Base-by-base conservation (phyloP, 805 yeast species). In the Jamesozyma jinghongensis region DNA sequence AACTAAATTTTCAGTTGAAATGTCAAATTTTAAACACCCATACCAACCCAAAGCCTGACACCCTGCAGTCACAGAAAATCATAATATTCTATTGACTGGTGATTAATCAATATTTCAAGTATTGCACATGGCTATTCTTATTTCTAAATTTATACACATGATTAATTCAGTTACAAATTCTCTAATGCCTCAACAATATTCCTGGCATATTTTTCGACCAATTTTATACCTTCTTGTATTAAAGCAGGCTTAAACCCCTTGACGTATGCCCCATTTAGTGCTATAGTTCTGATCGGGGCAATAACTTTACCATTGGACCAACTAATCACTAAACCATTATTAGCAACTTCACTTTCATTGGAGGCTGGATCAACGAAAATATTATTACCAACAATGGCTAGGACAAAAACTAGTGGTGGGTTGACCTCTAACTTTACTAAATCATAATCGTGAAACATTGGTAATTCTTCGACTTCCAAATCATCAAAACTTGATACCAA, bases 331-430 rank as follows among this genome's bases (percentile, higher is more conserved):
- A 90, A 48, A 1, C 95, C 95, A 44, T 84, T 81, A 48, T 90
- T 95, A 44, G 87, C 71, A 2, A 88, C 95, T 45, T 79, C 84
- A 57, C 85, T 88, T 60, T 90, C 98, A 44, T 81, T 84, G n/a
- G 75, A 66, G 1, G 94, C 79, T 0, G 98, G 97, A 56, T 90
- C 98, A 19, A 88, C 67, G 8, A 80, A 71, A 38, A 72, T 66
- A 41, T 77, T 77, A 12, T 67, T 54, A 1, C 90, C 95, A 0
- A 85, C 75, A 5, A 83, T 67, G 0, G 95, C 95, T 20, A 82
- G 62, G 0, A 90, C 75, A 50, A 92, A 77, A 30, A 85, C 65
- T 14, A 90, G 61, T 0, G 97, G 95, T 34, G 73, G 70, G 61
- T 75, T 30, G 54, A 70, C 41, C 49, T 68, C 20, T 80, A 75